Base-by-base conservation (phyloP, 257 asterid species). In the Thymus mandschuricus region DNA sequence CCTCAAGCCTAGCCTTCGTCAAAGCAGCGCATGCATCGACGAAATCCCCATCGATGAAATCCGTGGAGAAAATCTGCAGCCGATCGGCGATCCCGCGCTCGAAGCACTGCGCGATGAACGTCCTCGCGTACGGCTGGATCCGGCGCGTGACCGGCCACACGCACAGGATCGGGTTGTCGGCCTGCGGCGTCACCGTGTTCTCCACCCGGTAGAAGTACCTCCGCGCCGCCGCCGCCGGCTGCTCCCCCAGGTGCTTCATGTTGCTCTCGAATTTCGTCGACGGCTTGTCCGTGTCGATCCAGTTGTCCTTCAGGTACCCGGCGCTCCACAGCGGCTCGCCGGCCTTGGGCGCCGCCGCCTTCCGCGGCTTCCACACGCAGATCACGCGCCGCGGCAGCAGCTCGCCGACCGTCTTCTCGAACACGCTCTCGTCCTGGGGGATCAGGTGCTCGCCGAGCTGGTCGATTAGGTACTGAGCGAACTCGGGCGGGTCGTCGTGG, bases 281-380 rank as follows among this genome's bases (percentile, higher is more conserved):
- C 30, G 99, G 97, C 66, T 91, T 78, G 72, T 91, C 96, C 0
- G 98, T 91, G 45, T 94, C 95, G 40, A 86, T 85, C 96, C 97
- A 94, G 69, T 89, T 84, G 64, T 89, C 99, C 52, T 79, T 89
- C 76, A 89, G 52, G 77, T 86, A 79, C 7, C 90, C 87, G 33
- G 92, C 60, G 4, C 87, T 76, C 99, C 98, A 95, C 1, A 95
- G 66, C 38, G 84, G 82, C 11, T 79, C 73, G 10, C 98, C 94
- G 10, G 66, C 35, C 30, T 75, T 76, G 4, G 98, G 89, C 74
- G 83, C 85, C 6, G 92, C 73, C 6, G 89, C 52, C 38, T 86
- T 89, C 69, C 95, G 77, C 40, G 98, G 98, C 69, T 92, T 95
- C 98, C 98, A 95, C 3, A 94, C 80, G 70, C 97, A 91, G n/a